phyloP scores from a whole-genome alignment of 2,329 filamentous ascomycete genomes.

The Dactylellina drechsleri region DNA sequence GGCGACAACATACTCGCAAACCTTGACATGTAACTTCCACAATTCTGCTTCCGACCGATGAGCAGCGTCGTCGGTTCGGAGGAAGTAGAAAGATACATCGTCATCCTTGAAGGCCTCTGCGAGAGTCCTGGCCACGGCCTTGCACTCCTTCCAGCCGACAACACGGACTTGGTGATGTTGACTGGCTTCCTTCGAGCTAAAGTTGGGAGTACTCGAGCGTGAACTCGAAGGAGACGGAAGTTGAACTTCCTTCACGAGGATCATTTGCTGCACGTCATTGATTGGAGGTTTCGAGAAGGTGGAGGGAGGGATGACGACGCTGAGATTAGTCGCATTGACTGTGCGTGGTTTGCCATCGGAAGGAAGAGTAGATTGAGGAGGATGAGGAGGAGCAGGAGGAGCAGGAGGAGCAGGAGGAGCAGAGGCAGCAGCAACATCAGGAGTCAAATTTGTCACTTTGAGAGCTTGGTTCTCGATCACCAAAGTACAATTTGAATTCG shows the following conservation, averaged over 20 bases:
- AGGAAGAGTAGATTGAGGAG: slow-evolving; percentile 12
- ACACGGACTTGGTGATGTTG: slow-evolving; percentile 55
- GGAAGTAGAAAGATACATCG: slow-evolving; percentile 77
- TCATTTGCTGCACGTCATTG: slow-evolving; percentile 38
- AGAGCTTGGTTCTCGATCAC: slow-evolving; percentile 55
- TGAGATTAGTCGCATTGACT: slow-evolving; percentile 33
- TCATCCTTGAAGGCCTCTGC: slow-evolving; percentile 81
- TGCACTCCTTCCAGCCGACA: slow-evolving; percentile 73
- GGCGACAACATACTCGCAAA: slow-evolving; percentile 80
- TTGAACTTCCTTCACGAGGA: slow-evolving; percentile 53
- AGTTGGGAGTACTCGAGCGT: slow-evolving; percentile 43
- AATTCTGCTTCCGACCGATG: slow-evolving; percentile 73
- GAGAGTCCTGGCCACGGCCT: slow-evolving; percentile 75
- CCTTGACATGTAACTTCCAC: slow-evolving; percentile 79
- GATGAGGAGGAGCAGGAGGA: slow-evolving; percentile 10
- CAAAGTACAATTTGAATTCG: slow-evolving; percentile 56
- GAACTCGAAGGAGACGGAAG: slow-evolving; percentile 52
- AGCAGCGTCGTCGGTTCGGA: slow-evolving; percentile 75
- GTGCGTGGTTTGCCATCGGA: slow-evolving; percentile 48
- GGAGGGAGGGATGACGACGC: slow-evolving; percentile 41
- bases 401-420: slow-evolving; percentile 18
- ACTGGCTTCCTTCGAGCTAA: slow-evolving; percentile 36
- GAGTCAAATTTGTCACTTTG: slow-evolving; percentile 55
- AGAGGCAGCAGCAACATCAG: slow-evolving; percentile 36
- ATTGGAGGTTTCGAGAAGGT: slow-evolving; percentile 48